Conservation (phyloP, 2,329 filamentous ascomycete species). For the Nemania abortiva region DNA sequence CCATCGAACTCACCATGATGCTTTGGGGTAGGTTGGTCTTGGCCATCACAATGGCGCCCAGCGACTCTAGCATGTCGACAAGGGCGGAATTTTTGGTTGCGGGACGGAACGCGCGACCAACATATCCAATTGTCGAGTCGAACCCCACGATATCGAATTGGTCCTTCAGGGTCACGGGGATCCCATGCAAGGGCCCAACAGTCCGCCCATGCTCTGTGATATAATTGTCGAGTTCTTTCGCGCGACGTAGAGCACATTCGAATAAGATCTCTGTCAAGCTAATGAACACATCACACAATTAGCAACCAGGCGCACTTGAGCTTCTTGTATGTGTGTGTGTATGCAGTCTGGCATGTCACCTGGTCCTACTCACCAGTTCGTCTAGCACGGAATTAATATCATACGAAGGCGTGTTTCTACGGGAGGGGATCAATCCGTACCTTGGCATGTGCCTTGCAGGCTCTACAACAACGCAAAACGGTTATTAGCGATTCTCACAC, state of each 20-base stretch:
- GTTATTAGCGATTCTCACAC: background rate
- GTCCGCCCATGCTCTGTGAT: constrained; percentile 29
- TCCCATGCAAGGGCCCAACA: constrained; percentile 44
- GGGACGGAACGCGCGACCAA: constrained; percentile 61
- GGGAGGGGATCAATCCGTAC: background rate
- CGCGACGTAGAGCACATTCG: constrained; percentile 42
- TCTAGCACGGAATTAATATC: constrained; percentile 31
- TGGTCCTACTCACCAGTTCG: constrained; percentile 40
- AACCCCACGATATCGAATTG: constrained; percentile 70
- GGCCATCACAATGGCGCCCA: constrained; percentile 65
- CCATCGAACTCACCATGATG: constrained; percentile 46
- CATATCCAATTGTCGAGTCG: constrained; percentile 71
- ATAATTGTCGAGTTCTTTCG: constrained; percentile 43
- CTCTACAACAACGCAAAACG: constrained; percentile 6
- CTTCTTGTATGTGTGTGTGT: background rate
- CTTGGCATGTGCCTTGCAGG: constrained; percentile 15
- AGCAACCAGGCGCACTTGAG: constrained; percentile 5
- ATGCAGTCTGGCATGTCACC: background rate
- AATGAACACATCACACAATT: constrained; percentile 10
- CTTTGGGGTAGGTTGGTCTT: constrained; percentile 60
- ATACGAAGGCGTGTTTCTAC: background rate
- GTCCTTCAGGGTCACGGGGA: constrained; percentile 63
- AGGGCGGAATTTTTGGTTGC: constrained; percentile 63
- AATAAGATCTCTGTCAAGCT: constrained; percentile 49
- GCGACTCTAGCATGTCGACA: constrained; percentile 59